Evolutionary conservation across 2,329 filamentous ascomycete genomes (phyloP).

Genomic region (Pseudopyricularia javanii): DNA sequence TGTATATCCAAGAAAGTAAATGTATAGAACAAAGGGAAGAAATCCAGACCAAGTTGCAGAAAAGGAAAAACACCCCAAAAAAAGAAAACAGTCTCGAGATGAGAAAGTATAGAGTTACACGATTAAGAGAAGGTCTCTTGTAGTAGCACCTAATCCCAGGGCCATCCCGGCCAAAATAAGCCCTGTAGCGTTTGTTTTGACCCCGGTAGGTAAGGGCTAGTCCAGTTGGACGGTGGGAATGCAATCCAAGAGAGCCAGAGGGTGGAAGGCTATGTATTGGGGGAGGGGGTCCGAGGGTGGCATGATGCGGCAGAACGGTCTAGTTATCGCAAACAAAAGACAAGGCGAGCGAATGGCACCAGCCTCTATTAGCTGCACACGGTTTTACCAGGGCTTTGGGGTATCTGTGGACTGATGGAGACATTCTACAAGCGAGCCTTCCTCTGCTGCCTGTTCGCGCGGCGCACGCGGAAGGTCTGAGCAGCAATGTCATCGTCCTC

Average conservation of each 20-base stretch:
- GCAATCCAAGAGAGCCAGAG: not conserved
- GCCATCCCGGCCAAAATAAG: not conserved
- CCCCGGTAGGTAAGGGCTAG: too few species aligned
- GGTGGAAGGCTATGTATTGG: not conserved
- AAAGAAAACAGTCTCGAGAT: not conserved
- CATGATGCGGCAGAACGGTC: not conserved
- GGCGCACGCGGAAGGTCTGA: not conserved
- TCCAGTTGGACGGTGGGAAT: too few species aligned
- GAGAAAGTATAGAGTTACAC: conserved; percentile 1
- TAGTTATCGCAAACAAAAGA: not conserved
- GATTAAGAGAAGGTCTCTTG: not conserved
- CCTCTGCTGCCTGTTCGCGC: not conserved
- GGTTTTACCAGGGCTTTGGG: not conserved
- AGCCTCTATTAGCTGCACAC: not conserved
- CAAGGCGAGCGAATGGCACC: not conserved
- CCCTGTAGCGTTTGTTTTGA: not conserved
- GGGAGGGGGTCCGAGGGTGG: not conserved
- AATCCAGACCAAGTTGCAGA: not conserved
- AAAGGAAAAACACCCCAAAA: not conserved
- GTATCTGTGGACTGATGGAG: not conserved
- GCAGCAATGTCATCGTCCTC: not conserved
- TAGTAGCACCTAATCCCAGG: not conserved
- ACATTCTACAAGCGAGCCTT: not conserved
- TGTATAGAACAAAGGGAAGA: not conserved
- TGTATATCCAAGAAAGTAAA: not conserved